These are phyloP conservation scores for Kodamaea fukazawae DNA, from an alignment of 805 yeast genomes.

Conservation along the genomic window DNA sequence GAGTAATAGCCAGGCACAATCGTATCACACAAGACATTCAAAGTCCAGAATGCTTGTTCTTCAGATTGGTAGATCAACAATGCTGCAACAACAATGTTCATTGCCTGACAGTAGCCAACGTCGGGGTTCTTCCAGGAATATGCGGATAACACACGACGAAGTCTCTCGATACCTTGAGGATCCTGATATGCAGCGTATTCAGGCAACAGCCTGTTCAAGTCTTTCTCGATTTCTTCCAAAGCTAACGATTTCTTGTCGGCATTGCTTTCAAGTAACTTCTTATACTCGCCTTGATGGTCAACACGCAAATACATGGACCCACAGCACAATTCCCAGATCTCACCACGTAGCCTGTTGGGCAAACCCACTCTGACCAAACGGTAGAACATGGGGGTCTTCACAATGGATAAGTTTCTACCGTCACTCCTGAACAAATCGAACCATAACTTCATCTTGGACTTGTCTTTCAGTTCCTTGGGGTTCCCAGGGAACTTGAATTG, in stretches of 20 bases:
- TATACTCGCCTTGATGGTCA: conserved; percentile 59
- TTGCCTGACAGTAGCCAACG: conserved; percentile 97
- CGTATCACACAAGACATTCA: conserved; percentile 74
- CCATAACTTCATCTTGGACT: conserved; percentile 88
- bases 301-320: conserved; percentile 81
- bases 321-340: conserved; percentile 88
- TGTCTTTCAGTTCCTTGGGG: conserved; percentile 70
- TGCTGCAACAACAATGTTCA: conserved; percentile 90
- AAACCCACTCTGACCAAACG: conserved; percentile 85
- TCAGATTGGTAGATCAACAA: conserved; percentile 83
- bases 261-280: conserved; percentile 55
- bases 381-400: conserved; percentile 73
- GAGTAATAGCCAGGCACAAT: conserved; percentile 95
- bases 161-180: conserved; percentile 77
- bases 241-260: conserved; percentile 71
- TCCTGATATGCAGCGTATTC: conserved; percentile 93
- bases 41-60: conserved; percentile 96
- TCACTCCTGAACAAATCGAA: conserved; percentile 81
- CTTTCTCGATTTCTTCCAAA: conserved; percentile 95
- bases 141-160: conserved; percentile 86
- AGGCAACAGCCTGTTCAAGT: conserved; percentile 88
- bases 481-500: conserved; percentile 88
- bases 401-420: conserved; percentile 79
- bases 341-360: conserved; percentile 94
- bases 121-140: conserved; percentile 97